Conservation (phyloP, 2,329 filamentous ascomycete genomes). For the Colletotrichum sp. region DNA sequence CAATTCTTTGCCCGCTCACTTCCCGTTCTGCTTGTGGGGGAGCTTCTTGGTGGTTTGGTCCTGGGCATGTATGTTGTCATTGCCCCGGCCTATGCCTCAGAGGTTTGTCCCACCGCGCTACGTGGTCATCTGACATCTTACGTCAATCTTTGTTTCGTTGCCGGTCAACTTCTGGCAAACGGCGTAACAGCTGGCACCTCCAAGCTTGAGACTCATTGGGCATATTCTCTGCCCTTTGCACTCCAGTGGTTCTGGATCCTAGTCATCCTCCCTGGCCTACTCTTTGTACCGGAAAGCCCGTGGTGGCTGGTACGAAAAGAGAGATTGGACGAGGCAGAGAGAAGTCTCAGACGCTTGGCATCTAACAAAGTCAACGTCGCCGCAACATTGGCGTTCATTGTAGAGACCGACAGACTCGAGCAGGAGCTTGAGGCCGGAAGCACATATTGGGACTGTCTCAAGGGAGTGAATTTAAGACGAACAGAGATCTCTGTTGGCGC, state of each 20-base stretch:
- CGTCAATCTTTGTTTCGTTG: constrained; percentile 67
- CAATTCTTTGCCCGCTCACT: constrained; percentile 66
- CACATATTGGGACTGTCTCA: constrained; percentile 56
- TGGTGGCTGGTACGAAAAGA: constrained; percentile 55
- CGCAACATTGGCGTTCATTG: constrained; percentile 58
- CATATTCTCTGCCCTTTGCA: constrained; percentile 53
- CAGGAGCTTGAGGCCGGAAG: constrained; percentile 52
- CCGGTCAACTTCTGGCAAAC: constrained; percentile 62
- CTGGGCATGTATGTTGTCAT: constrained; percentile 66
- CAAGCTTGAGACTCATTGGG: constrained; percentile 47
- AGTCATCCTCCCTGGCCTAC: constrained; percentile 47
- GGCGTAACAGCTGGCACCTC: constrained; percentile 49
- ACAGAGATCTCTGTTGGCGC: constrained; percentile 64
- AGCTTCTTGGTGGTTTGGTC: constrained; percentile 65
- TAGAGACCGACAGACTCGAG: constrained; percentile 63
- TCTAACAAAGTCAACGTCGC: constrained; percentile 49
- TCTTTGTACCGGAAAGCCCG: constrained; percentile 54
- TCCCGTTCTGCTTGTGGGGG: constrained; percentile 61
- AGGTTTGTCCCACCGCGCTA: constrained; percentile 64
- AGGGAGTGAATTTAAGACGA: constrained; percentile 51
- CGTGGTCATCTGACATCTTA: constrained; percentile 63
- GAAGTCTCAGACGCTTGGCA: constrained; percentile 47
- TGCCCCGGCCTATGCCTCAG: constrained; percentile 63
- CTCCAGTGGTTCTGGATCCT: constrained; percentile 57
- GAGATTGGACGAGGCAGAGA: constrained; percentile 42